Evolutionary conservation across 768 basidiomycete species (phyloP), one percentile per base, ranked within the genome.

Genomic region (Phylloporus sp.): DNA sequence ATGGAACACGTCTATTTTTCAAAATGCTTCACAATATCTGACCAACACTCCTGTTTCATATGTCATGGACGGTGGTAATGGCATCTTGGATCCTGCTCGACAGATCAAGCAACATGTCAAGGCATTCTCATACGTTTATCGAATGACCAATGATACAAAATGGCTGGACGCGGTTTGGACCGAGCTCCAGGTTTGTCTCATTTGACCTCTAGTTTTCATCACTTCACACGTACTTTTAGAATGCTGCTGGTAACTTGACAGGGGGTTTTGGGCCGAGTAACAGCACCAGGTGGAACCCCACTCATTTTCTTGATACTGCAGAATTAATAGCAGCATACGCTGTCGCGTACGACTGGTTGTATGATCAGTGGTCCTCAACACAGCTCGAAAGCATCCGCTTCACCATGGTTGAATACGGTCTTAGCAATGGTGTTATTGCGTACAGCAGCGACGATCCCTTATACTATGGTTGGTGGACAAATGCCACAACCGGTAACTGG

Each of bases 271-370:
- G 93, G 18, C 76, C 81, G 4, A 70, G 71, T 48, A 73, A 73
- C 47, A 74, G 74, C 50, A 78, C 81, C 50, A 82, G 74, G 62
- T 99, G 95, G 97, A 97, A 98, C 72, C 76, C 84, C 6, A 56
- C 42, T 2, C 97, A 99, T 71, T 98, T 97, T 81, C 84, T 98
- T 41, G 95, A 95, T 67, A 74, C 81, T 18, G 95, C 86, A n/a
- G 95, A 97, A 69, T 77, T 97, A 57, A 84, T 84, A 16, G 83
- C 87, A 23, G 94, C 91, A 5, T 98, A 86, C 62, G 97, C 80
- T 27, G 88, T 94, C 56, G 95, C 86, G 2, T 99, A 98, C 61
- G 97, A 99, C 65, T 99, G 97, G 97, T 64, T 98, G 28, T 86
- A 97, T 68, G 87, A 93, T 48, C 73, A 79, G 47, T 95, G 88